Percentiles rank a stretch among this genome's conserved stretches.
phyloP scores from a whole-genome alignment of 441 rosid genomes.

The Raphanus hybrid region DNA sequence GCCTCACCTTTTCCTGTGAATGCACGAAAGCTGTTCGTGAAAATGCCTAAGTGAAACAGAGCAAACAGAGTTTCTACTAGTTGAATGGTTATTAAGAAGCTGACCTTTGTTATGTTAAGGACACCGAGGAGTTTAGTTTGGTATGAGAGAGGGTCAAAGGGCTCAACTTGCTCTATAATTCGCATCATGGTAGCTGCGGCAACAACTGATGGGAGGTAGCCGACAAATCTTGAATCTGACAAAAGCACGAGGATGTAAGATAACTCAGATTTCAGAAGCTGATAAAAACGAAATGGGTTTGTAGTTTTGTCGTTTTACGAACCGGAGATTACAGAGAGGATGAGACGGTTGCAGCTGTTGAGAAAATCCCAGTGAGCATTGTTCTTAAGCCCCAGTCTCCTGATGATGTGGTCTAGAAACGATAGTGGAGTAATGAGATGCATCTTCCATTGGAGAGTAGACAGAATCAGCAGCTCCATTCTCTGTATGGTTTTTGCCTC shows the following conservation, averaged over 20 bases:
- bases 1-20: slow-evolving; percentile 61
- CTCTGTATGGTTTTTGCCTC: slow-evolving; percentile 88
- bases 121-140: slow-evolving; percentile 67
- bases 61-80: neutral
- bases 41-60: slow-evolving; percentile 11
- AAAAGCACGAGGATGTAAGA: slow-evolving; percentile 25
- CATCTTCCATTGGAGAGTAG: slow-evolving; percentile 90
- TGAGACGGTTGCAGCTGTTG: slow-evolving; percentile 64
- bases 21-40: slow-evolving; percentile 25
- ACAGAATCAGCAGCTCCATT: slow-evolving; percentile 88
- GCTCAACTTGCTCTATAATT: slow-evolving; percentile 75
- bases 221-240: slow-evolving; percentile 77
- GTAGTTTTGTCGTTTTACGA: slow-evolving; percentile 32
- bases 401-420: slow-evolving; percentile 74
- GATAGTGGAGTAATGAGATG: slow-evolving; percentile 89
- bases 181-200: slow-evolving; percentile 93
- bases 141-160: slow-evolving; percentile 54
- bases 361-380: slow-evolving; percentile 80
- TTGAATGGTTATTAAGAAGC: neutral
- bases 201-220: slow-evolving; percentile 73
- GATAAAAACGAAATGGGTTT: neutral
- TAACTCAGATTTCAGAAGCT: slow-evolving; percentile 21
- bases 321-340: slow-evolving; percentile 74
- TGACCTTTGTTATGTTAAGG: slow-evolving; percentile 66
- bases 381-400: slow-evolving; percentile 77